Percentiles rank a stretch among this genome's conserved stretches.
Evolutionary conservation across 192 early-diverging fungal species (phyloP).

Genomic region (Coemansia sp.): DNA sequence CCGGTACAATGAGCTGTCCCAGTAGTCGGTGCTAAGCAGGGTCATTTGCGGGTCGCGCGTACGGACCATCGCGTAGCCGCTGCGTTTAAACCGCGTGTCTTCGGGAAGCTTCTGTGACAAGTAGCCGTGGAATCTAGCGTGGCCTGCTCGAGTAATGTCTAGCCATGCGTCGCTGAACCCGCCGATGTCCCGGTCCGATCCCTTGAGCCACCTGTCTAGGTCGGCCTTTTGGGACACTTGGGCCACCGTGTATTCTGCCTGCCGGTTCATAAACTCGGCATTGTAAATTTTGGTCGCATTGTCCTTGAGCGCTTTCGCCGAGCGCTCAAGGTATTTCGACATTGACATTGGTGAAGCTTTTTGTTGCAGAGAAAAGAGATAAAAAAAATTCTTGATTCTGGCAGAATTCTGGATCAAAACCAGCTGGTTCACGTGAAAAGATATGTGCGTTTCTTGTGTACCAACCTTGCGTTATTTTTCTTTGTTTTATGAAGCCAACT

Average conservation of each 20-base stretch:
- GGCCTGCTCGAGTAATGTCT: slow-evolving; percentile 66
- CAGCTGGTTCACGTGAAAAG: too few relatives aligned
- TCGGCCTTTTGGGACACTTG: slow-evolving; percentile 61
- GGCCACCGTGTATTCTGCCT: slow-evolving; percentile 70
- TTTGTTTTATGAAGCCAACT: slow-evolving; percentile 3
- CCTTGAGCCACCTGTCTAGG: slow-evolving; percentile 74
- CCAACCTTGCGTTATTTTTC: neutral
- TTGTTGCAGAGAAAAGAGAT: neutral
- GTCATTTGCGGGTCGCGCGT: slow-evolving; percentile 69
- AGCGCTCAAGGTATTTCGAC: slow-evolving; percentile 35
- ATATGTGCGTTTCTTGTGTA: neutral
- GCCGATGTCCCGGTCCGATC: slow-evolving; percentile 91
- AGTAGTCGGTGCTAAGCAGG: slow-evolving; percentile 71
- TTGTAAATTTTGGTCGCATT: slow-evolving; percentile 27
- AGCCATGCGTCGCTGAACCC: slow-evolving; percentile 74
- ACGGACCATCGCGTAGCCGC: slow-evolving; percentile 90
- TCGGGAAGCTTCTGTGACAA: slow-evolving; percentile 77
- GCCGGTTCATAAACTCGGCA: slow-evolving; percentile 58
- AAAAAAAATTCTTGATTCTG: neutral
- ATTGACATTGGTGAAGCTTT: neutral
- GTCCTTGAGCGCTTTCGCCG: slow-evolving; percentile 24
- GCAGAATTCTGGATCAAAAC: neutral
- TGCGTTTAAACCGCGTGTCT: slow-evolving; percentile 66
- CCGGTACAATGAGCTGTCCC: slow-evolving; percentile 82
- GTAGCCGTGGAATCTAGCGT: slow-evolving; percentile 73